Base-by-base conservation (phyloP, 2,329 filamentous ascomycete species). In the Colletotrichum liaoningense region DNA sequence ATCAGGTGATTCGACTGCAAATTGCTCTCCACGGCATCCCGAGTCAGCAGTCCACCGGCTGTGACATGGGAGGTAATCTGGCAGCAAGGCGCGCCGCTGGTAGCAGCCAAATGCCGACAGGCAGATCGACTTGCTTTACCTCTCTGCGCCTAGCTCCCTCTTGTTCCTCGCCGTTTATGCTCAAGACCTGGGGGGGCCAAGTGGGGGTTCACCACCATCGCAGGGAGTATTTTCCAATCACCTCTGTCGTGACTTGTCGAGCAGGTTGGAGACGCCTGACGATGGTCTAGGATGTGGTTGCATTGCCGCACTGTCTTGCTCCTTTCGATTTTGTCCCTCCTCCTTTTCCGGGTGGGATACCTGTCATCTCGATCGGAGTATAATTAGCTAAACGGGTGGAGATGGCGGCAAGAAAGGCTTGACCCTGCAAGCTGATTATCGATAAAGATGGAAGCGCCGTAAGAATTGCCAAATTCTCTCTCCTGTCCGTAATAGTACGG, bases 101-200 rank as follows among this genome's bases (percentile, higher is more conserved):
- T 63, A 66, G 63, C 67, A 70, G 64, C 54, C 75, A 76, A 76
- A 70, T 76, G 75, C 75, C 75, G 75, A 73, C 63, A 69, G 58
- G 49, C 56, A 63, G 76, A 78, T 77, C 76, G 68, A 60, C 75
- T 55, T 75, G 68, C 77, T 75, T 76, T 77, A 67, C 75, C 77
- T 66, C 68, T 75, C 73, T 69, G 49, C 56, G 73, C 69, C 58
- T 76, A 76, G 73, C 62, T 69, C 55, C 59, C 11, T 66, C 67
- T 72, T 38, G 28, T 12, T 67, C 42, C 55, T 71, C 46, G 16
- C 14, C 46, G 33, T 42, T 56, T 42, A 63, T 56, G 59, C 55
- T 69, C 66, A 56, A 63, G 46, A 73, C 38, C 52, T 56, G 30
- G 49, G 64, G 58, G 56, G 59, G 30, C 54, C 54, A 72, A 63